Percentiles rank a stretch among this genome's conserved stretches.
Conservation (phyloP, 352 stramenopile species). For the Phytopythium cucurbitacearum region DNA sequence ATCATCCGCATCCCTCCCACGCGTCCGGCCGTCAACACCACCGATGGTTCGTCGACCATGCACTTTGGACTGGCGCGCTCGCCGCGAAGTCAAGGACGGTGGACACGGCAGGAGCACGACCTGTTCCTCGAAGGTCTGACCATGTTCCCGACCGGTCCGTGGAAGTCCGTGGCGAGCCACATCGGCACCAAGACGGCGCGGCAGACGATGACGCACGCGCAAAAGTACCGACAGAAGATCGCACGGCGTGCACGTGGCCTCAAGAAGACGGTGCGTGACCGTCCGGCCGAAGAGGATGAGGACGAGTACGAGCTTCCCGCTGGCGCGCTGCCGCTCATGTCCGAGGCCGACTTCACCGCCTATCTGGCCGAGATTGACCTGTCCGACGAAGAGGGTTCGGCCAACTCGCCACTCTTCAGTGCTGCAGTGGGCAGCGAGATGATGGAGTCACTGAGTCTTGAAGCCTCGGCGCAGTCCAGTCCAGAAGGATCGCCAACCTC, state of each 20-base stretch:
- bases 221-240: constrained; percentile 90
- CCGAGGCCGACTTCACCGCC: constrained; percentile 2
- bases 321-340: constrained; percentile 1
- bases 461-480: background rate
- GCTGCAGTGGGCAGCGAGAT: background rate
- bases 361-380: constrained; percentile 4
- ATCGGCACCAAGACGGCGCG: constrained; percentile 58
- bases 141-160: constrained; percentile 38
- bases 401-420: background rate
- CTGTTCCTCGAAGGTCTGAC: constrained; percentile 50
- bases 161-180: constrained; percentile 42
- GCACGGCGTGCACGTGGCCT: constrained; percentile 29
- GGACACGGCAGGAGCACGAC: constrained; percentile 41
- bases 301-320: constrained; percentile 4
- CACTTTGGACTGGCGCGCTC: constrained; percentile 4
- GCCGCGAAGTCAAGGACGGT: constrained; percentile 11
- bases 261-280: constrained; percentile 29
- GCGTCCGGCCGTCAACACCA: constrained; percentile 7
- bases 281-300: constrained; percentile 13
- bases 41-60: background rate
- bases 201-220: constrained; percentile 91
- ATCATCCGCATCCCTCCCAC: constrained; percentile 26
- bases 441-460: background rate
- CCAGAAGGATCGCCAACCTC: background rate
- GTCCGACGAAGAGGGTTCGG: background rate